Evolutionary conservation across 768 basidiomycete species (phyloP), one percentile per base, ranked within the genome.

Genomic region (Grammothele lineata): DNA sequence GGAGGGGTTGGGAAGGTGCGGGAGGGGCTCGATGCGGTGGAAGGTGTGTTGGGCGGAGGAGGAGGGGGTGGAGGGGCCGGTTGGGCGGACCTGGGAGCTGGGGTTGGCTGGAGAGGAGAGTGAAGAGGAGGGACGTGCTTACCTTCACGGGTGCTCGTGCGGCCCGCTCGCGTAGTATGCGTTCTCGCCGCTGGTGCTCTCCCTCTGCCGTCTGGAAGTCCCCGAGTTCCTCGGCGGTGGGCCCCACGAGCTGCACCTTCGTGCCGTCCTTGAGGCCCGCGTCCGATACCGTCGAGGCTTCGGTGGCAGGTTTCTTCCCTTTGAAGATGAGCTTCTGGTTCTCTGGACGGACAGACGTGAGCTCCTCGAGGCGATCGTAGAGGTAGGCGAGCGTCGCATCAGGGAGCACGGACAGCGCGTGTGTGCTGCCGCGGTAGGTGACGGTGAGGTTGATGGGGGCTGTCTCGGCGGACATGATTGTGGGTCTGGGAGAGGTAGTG

Each of bases 291-390:
- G 54, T 66, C 21, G 55, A 58, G 10, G 46, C 50, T 33, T 57
- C 53, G 15, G 62, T 38, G 15, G 63, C 26, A 0, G 62, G 12
- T 8, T 14, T 47, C 43, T 67, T 75, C 26, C 87, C 85, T 59
- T 80, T 86, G 67, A 75, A 84, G 8, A 89, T 61, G 34, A 89
- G 69, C 57, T 90, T 91, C 68, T 90, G 87, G 33, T 81, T 66
- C 3, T 71, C 60, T 3, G 78, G 72, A 0, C 85, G 84, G 10
- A 89, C 81, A 21, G 72, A 70, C 2, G 85, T 89, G 23, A 87
- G 71, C 53, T 80, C 74, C 58, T 83, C 77, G 4, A 89, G 59
- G 24, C 60, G 71, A 1, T 66, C 55, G 43, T 81, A 74, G 2
- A 91, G 67, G 9, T 57, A 59, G 2, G 67, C 62, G n/a, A 90